phyloP scores from a whole-genome alignment of 139 green algal species.

The Chlorella sp. region DNA sequence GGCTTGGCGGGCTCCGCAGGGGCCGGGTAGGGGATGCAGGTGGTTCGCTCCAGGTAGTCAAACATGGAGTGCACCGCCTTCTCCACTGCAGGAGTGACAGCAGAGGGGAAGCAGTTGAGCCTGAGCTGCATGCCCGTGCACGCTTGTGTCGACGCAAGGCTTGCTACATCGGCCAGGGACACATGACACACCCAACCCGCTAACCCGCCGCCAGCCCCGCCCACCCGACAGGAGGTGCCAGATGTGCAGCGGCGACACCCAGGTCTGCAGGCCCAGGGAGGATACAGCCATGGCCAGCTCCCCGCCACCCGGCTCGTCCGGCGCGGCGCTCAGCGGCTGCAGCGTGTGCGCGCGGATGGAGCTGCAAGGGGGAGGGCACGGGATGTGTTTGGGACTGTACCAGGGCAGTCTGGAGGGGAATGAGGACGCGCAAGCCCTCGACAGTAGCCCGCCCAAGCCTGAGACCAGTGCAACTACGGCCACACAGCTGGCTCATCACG shows the following conservation, averaged over 20 bases:
- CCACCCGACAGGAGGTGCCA: slow-evolving; percentile 56
- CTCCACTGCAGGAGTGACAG: slow-evolving; percentile 13
- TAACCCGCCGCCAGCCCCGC: neutral
- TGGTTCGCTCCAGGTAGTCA: slow-evolving; percentile 1
- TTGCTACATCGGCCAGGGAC: too few species aligned
- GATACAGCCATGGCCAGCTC: slow-evolving; percentile 11
- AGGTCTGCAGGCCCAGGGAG: slow-evolving; percentile 44
- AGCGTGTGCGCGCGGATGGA: slow-evolving; percentile 11
- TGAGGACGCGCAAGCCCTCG: too few species aligned
- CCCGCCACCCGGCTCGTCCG: slow-evolving; percentile 22
- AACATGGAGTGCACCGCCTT: slow-evolving; percentile 8
- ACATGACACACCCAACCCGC: too few species aligned
- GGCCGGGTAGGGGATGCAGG: neutral
- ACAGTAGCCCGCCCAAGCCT: too few species aligned
- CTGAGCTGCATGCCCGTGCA: neutral
- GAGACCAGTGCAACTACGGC: too few species aligned
- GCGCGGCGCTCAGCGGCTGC: slow-evolving; percentile 24
- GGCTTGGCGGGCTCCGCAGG: neutral
- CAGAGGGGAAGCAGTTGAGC: neutral
- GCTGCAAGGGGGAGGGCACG: neutral
- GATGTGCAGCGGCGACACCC: slow-evolving; percentile 59
- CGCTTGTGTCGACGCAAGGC: neutral
- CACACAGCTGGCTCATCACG: too few species aligned
- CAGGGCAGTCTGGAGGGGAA: neutral
- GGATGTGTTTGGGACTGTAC: neutral